Evolutionary conservation across 2,329 filamentous ascomycete genomes (phyloP).

Genomic region (Exophiala oligosperma): DNA sequence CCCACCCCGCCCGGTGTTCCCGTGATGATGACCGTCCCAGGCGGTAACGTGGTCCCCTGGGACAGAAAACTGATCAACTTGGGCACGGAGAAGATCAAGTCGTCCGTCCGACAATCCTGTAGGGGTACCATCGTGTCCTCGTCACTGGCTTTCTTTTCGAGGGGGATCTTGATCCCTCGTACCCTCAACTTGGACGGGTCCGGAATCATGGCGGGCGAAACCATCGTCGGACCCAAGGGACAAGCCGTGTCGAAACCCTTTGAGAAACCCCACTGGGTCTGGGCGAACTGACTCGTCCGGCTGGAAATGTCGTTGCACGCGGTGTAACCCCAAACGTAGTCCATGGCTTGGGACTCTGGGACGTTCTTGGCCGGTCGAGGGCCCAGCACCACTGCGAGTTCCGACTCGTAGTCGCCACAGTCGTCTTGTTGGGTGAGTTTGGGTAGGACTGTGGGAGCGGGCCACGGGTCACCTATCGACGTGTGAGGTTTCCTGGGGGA

Average conservation of each 20-base stretch:
- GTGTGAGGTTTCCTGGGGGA: slow-evolving; percentile 33
- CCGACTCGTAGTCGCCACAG: slow-evolving; percentile 44
- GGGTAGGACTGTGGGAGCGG: slow-evolving; percentile 34
- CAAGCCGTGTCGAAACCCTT: slow-evolving; percentile 43
- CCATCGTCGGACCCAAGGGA: slow-evolving; percentile 39
- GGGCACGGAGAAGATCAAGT: slow-evolving; percentile 43
- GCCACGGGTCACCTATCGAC: slow-evolving; percentile 36
- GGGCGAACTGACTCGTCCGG: slow-evolving; percentile 40
- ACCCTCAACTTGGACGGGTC: slow-evolving; percentile 37
- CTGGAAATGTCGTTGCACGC: slow-evolving; percentile 42
- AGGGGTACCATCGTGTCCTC: slow-evolving; percentile 26
- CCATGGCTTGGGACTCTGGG: slow-evolving; percentile 37
- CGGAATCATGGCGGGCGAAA: slow-evolving; percentile 32
- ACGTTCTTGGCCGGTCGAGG: slow-evolving; percentile 32
- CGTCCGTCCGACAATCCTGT: slow-evolving; percentile 40
- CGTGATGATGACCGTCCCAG: slow-evolving; percentile 44
- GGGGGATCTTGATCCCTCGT: slow-evolving; percentile 35
- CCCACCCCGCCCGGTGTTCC: slow-evolving; percentile 48
- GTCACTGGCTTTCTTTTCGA: slow-evolving; percentile 21
- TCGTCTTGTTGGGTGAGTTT: slow-evolving; percentile 38
- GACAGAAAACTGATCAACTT: slow-evolving; percentile 39
- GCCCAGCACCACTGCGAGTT: slow-evolving; percentile 40
- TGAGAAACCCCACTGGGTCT: slow-evolving; percentile 42
- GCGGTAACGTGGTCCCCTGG: slow-evolving; percentile 40
- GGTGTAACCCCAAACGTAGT: slow-evolving; percentile 45